Evolutionary conservation across 2,329 filamentous ascomycete species (phyloP), one percentile per base, ranked within the genome.

Genomic region (Paraphaeosphaeria minitans): DNA sequence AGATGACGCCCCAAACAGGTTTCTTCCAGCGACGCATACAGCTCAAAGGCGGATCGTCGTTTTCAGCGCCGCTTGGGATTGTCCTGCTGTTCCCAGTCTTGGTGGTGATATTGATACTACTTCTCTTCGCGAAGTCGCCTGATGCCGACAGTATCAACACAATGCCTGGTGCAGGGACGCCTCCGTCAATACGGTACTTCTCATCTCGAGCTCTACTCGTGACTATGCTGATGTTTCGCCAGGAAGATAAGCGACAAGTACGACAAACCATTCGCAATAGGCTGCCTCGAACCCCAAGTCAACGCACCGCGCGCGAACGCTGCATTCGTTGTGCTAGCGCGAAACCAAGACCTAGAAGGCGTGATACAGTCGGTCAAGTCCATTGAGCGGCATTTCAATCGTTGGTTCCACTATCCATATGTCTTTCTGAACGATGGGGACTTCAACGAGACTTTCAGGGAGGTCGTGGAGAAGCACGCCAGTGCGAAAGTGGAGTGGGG

Each of bases 331-430:
- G 93, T 99, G 41, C 85, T 99, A 59, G 95, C 95, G 55, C 85
- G 95, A 69, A 98, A 99, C 76, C 96, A 97, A 83, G 95, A 99
- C 80, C 78, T 99, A 64, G 93, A 97, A 0, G 95, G 95, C 60
- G 95, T 99, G 41, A 87, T 99, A 65, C 92, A 98, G 78, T 98
- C 95, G 10, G 86, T 99, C 77, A 97, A 97, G 82, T 98, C 94
- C 45, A 93, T 99, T 67, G 95, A 99, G 82, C 87, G 95, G 69
- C 95, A 99, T 79, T 99, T 99, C 86, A 99, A 99, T 80, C 87
- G 93, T 66, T 99, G 94, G 93, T 99, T 93, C 77, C 88, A 98
- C 78, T 99, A 99, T 77, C 95, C 95, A 27, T 99, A 98, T 75
- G 94, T 98, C 67, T 98, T 99, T 78, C 83, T 99, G 67, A 99